Evolutionary conservation across 805 yeast species (phyloP).

Genomic region (Candida taoyuanica): DNA sequence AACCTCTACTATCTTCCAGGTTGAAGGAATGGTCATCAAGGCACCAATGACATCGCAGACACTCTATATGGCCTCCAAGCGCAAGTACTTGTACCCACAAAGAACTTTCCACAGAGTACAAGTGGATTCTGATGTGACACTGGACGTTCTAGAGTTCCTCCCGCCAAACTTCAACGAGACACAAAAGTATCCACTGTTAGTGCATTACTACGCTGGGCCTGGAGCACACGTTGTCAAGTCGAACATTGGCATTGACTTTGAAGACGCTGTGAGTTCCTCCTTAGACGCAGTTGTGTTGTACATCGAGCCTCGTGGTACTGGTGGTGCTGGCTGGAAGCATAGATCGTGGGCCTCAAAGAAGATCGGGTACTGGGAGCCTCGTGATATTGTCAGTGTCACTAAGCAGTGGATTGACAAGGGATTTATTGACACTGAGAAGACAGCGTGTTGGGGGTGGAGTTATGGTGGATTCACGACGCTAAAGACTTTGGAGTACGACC

Average conservation of each 20-base stretch:
- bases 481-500: constrained; percentile 80
- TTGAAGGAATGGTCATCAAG: constrained; percentile 27
- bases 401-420: constrained; percentile 35
- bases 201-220: constrained; percentile 96
- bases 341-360: constrained; percentile 75
- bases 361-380: constrained; percentile 78
- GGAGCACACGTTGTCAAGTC: constrained; percentile 79
- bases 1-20: constrained; percentile 59
- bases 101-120: constrained; percentile 43
- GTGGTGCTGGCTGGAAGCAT: constrained; percentile 73
- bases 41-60: constrained; percentile 10
- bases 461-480: constrained; percentile 94
- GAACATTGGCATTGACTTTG: constrained; percentile 56
- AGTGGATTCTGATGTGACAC: constrained; percentile 39
- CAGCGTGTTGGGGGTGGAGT: constrained; percentile 97
- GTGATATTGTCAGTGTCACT: constrained; percentile 83
- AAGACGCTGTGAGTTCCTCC: constrained; percentile 70
- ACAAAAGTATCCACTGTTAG: constrained; percentile 68
- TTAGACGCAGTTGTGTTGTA: constrained; percentile 82
- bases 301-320: constrained; percentile 97
- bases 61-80: constrained; percentile 6
- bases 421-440: constrained; percentile 20
- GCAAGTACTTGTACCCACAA: constrained; percentile 50
- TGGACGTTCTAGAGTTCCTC: constrained; percentile 68
- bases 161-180: constrained; percentile 68